Evolutionary conservation across 164 flowering plant species (phyloP).

Genomic region (grape (Vitis vinifera)): ASM3070453v1 NC_081823.1:10737001-10737500

Average conservation of each 20-base stretch:
- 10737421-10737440: conserved; percentile 25
- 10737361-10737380: conserved; percentile 53
- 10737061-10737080: conserved; percentile 50
- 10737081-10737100: conserved; percentile 69
- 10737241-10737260: conserved; percentile 52
- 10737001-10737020: conserved; percentile 52
- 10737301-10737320: conserved; percentile 58
- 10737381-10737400: conserved; percentile 45
- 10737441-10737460: conserved; percentile 60
- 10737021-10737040: conserved; percentile 49
- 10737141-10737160: conserved; percentile 48
- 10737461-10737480: conserved; percentile 45
- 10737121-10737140: conserved; percentile 35
- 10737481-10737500: conserved; percentile 23
- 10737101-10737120: conserved; percentile 22
- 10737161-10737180: conserved; percentile 50
- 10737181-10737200: conserved; percentile 41
- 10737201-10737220: conserved; percentile 24
- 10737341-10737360: conserved; percentile 31
- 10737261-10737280: conserved; percentile 37
- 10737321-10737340: conserved; percentile 58
- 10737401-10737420: conserved; percentile 34
- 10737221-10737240: conserved; percentile 55
- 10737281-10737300: conserved; percentile 29
- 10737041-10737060: conserved; percentile 49